Base-by-base conservation (phyloP, 2,329 filamentous ascomycete genomes). In the Aspergillus spinulosporus region DNA sequence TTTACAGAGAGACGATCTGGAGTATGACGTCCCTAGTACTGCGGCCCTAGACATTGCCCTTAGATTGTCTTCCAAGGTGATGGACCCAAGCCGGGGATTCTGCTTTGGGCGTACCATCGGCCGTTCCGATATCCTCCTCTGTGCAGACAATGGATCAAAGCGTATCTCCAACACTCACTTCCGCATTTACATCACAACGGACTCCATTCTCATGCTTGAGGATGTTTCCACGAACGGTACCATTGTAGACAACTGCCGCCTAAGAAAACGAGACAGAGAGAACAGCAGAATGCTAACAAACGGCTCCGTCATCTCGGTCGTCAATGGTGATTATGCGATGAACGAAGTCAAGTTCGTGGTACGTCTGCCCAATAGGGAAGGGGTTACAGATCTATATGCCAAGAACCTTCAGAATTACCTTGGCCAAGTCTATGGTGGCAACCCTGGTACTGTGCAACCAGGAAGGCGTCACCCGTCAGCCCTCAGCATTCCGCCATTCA, bases 191-290 rank as follows among this genome's bases (percentile, higher is more conserved):
- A 81, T 96, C 65, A 99, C 95, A 66, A 80, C 86, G n/a, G 85
- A 90, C 61, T 90, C 89, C 29, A 87, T 89, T 55, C 82, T 97
- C 62, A 96, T 99, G 91, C 78, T 97, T 9, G 88, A 96, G 72
- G 94, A 99, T 69, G 84, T 87, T 69, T 97, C 94, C 0, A 97
- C 92, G n/a, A 99, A 97, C 67, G 94, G 94, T 29, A 97, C 94
- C 3, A 80, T 90, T 58, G 90, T 97, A 55, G 92, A 97, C 73
- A 81, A 84, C 26, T 78, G 80, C 14, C 77, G 90, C 36, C 80
- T 99, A n/a, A 81, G 80, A 55, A 85, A 82, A 47, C 70, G 64
- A 60, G 72, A 65, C 57, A 76, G 70, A 55, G 75, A 71, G 36
- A 78, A 81, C 15, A 82, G 78, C 21, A 79, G 88, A 60, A 91